Evolutionary conservation across 768 basidiomycete species (phyloP).

Genomic region (Cyclocybe cylindracea): DNA sequence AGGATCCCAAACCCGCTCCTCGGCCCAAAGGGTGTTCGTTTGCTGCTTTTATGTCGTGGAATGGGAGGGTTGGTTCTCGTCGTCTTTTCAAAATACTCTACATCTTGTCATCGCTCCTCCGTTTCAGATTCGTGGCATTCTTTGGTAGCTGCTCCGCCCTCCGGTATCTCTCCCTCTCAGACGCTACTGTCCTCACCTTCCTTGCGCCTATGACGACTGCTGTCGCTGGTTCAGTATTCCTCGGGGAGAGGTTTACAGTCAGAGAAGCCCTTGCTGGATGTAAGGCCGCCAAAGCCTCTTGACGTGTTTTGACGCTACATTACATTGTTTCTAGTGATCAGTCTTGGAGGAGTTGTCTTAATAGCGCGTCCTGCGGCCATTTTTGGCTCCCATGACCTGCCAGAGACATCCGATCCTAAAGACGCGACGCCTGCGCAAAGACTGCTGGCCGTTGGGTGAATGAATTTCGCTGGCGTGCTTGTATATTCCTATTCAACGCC

Average conservation of each 20-base stretch:
- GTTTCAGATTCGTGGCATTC: conserved; percentile 66
- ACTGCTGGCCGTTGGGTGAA: conserved; percentile 41
- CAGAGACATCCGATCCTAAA: conserved; percentile 21
- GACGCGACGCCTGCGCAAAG: conserved; percentile 37
- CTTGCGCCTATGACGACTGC: conserved; percentile 66
- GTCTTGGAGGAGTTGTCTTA: conserved; percentile 74
- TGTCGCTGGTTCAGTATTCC: conserved; percentile 54
- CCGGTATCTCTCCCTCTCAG: conserved; percentile 73
- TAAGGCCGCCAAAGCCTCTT: conserved; percentile 20
- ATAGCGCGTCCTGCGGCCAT: conserved; percentile 78
- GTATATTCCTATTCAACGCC: not conserved
- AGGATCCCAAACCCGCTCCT: conserved; percentile 50
- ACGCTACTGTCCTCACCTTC: conserved; percentile 77
- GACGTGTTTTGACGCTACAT: too few relatives aligned
- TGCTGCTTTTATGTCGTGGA: conserved; percentile 58
- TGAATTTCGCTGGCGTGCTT: not conserved
- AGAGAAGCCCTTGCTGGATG: conserved; percentile 53
- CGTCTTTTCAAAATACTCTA: not conserved
- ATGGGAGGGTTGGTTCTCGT: conserved; percentile 52
- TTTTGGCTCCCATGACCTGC: conserved; percentile 46
- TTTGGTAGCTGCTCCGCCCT: conserved; percentile 68
- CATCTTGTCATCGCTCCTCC: not conserved
- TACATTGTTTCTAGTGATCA: conserved; percentile 42
- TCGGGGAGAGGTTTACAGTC: conserved; percentile 57
- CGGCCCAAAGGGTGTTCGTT: conserved; percentile 70